Conservation (phyloP, 2,329 filamentous ascomycete species). For the Penicillium sp. region DNA sequence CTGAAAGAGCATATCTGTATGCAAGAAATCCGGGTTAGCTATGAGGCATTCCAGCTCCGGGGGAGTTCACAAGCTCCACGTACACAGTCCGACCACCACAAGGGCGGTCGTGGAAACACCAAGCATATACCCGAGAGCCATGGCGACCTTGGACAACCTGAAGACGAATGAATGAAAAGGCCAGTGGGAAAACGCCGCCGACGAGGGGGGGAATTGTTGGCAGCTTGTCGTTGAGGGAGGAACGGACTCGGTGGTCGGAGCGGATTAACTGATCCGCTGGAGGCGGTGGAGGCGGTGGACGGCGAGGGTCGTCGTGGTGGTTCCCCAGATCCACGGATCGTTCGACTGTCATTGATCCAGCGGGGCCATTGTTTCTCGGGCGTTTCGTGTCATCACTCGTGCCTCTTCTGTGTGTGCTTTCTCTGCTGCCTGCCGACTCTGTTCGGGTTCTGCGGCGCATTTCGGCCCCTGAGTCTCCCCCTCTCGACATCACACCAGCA, state of each 20-base stretch:
- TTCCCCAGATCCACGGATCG: conserved; percentile 36
- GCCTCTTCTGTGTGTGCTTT: conserved; percentile 2
- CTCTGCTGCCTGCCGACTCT: conserved; percentile 3
- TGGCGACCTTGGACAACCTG: conserved; percentile 45
- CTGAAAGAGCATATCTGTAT: conserved; percentile 94
- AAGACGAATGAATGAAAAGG: conserved; percentile 27
- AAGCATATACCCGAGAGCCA: conserved; percentile 74
- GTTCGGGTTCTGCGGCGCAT: conserved; percentile 1
- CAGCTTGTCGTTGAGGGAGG: conserved; percentile 20
- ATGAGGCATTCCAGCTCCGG: conserved; percentile 13
- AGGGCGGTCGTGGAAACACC: conserved; percentile 71
- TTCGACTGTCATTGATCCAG: conserved; percentile 16
- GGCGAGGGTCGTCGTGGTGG: conserved; percentile 12
- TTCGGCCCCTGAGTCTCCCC: conserved; percentile 35
- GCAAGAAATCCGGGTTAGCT: conserved; percentile 25
- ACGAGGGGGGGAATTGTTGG: conserved; percentile 19
- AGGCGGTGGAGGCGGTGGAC: conserved; percentile 27
- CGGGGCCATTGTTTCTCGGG: conserved; percentile 10
- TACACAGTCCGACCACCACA: conserved; percentile 78
- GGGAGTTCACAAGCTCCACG: conserved; percentile 39
- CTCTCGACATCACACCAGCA: conserved; percentile 40
- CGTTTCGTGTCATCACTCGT: neutral
- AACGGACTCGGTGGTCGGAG: conserved; percentile 32
- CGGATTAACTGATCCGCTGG: conserved; percentile 36
- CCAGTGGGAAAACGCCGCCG: conserved; percentile 19